A percentile compares a stretch with the other conserved stretches of the same genome.
These are phyloP conservation scores for Xylaria grammica DNA, from an alignment of 495 filamentous ascomycete genomes.

Conservation along the genomic window DNA sequence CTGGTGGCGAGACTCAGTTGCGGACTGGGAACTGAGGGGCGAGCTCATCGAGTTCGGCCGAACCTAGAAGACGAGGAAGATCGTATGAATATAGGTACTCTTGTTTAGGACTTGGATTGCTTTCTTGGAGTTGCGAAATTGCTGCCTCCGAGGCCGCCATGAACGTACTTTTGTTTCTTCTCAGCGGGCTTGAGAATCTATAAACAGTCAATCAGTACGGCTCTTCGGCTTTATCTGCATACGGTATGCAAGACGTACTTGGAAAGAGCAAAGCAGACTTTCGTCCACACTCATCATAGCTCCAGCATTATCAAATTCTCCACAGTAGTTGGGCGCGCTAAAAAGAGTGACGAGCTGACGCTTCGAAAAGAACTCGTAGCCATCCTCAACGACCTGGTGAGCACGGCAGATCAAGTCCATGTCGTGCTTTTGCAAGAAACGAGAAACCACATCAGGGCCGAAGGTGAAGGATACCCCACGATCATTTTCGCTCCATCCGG, in stretches of 20 bases:
- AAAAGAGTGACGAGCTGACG: conserved; percentile 96
- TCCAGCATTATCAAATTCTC: conserved; percentile 98
- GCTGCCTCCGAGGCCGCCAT: conserved; percentile 84
- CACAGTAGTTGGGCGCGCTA: conserved; percentile 98
- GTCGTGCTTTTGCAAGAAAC: conserved; percentile 99
- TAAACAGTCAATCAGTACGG: conserved; percentile 21
- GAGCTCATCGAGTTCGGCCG: conserved; percentile 82
- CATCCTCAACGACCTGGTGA: conserved; percentile 98
- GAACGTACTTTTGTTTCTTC: conserved; percentile 99
- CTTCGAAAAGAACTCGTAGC: conserved; percentile 99
- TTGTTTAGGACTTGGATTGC: conserved; percentile 83
- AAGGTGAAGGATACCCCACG: conserved; percentile 99
- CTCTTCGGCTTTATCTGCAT: not conserved
- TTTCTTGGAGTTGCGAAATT: conserved; percentile 90
- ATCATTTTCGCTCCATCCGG: conserved; percentile 99
- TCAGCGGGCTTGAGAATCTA: conserved; percentile 99
- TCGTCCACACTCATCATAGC: conserved; percentile 99
- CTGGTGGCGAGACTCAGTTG: conserved; percentile 31
- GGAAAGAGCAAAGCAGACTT: conserved; percentile 97
- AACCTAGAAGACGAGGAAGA: conserved; percentile 89
- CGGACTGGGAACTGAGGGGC: conserved; percentile 27
- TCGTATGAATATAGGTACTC: conserved; percentile 77
- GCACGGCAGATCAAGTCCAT: conserved; percentile 99
- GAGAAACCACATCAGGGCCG: conserved; percentile 97
- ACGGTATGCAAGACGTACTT: conserved; percentile 65